These are phyloP conservation scores for Saksenaea oblongispora DNA, from an alignment of 371 early-diverging fungal genomes.

Conservation along the genomic window DNA sequence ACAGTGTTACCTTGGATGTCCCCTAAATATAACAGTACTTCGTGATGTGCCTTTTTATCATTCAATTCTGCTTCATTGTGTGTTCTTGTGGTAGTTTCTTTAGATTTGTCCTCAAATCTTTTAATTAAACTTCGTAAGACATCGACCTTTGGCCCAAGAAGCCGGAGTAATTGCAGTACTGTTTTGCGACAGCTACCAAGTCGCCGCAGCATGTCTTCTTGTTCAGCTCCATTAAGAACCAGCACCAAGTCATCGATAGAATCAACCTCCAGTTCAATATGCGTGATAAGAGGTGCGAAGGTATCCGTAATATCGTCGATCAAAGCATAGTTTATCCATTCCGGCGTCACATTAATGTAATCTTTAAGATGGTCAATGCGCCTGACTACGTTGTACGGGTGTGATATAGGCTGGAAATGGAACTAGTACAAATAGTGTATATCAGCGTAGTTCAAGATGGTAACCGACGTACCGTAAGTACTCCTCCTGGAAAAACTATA, in stretches of 20 bases:
- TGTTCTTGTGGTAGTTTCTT: conserved; percentile 35
- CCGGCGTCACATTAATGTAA: conserved; percentile 65
- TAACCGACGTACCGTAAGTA: conserved; percentile 52
- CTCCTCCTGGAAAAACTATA: conserved; percentile 70
- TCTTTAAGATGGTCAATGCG: conserved; percentile 67
- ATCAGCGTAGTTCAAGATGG: neutral
- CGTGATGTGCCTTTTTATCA: conserved; percentile 46
- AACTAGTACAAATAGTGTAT: conserved; percentile 45
- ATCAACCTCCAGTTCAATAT: conserved; percentile 87
- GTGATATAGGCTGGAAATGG: conserved; percentile 61
- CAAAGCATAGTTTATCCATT: conserved; percentile 91
- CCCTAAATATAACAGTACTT: conserved; percentile 73
- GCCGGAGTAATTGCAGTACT: conserved; percentile 76
- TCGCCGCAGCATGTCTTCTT: conserved; percentile 84
- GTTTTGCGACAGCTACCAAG: conserved; percentile 84
- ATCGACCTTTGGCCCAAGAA: conserved; percentile 82
- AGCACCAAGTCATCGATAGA: conserved; percentile 89
- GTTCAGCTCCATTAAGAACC: conserved; percentile 72
- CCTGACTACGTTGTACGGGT: conserved; percentile 63
- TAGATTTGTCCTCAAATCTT: conserved; percentile 56
- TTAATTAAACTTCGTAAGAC: conserved; percentile 74
- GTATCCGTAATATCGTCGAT: conserved; percentile 87
- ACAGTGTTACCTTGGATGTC: conserved; percentile 88
- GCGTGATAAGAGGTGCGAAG: conserved; percentile 78
- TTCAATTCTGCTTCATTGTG: conserved; percentile 26